Evolutionary conservation across 2,329 filamentous ascomycete genomes (phyloP), one percentile per base, ranked within the genome.

Genomic region (Huntiella abstrusa): DNA sequence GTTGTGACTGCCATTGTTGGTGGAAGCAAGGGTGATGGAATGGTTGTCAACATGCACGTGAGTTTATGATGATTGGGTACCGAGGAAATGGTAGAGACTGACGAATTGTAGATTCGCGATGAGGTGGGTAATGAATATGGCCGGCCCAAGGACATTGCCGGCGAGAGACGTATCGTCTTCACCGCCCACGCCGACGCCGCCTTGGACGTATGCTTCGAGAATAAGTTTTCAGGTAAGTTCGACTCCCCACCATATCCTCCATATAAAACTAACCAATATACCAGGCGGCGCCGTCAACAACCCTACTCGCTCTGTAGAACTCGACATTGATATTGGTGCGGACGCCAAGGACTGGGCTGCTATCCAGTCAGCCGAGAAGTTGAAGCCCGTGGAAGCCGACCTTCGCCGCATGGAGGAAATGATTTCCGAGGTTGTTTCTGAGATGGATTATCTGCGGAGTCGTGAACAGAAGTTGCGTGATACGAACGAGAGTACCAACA

Each of bases 401-500:
- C 75, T 98, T 58, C 80, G 87, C 57, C 78, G 86, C 55, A 83
- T 96, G 58, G 86, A 94, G 62, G 91, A 95, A 66, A 73, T 88
- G 59, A 82, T 93, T 35, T 71, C 70, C 53, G 88, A 96, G 67
- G 77, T 96, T 53, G 88, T 95, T 42, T 64, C 64, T 52, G 88
- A 96, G 71, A 93, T 98, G 88, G 88, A 96, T 53, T 98, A 96
- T 66, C 75, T 98, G 56, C 76, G 91, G 54, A 57, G 64, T 35
- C 76, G 91, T 56, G 91, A 98, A 71, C 86, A 94, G 74, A 93
- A 85, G 70, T 73, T 98, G 56, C 74, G 91, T 61, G 88, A 98
- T 67, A 98, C 91, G 55, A 98, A 98, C 64, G 91, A 98, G 79
- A 96, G 88, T 71, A 98, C 91, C 54, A 98, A 98, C 67, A 91